Percentiles rank a stretch among this genome's conserved stretches.
phyloP scores from a whole-genome alignment of 1,284 basidiomycete species.

The Marasmius sp. region DNA sequence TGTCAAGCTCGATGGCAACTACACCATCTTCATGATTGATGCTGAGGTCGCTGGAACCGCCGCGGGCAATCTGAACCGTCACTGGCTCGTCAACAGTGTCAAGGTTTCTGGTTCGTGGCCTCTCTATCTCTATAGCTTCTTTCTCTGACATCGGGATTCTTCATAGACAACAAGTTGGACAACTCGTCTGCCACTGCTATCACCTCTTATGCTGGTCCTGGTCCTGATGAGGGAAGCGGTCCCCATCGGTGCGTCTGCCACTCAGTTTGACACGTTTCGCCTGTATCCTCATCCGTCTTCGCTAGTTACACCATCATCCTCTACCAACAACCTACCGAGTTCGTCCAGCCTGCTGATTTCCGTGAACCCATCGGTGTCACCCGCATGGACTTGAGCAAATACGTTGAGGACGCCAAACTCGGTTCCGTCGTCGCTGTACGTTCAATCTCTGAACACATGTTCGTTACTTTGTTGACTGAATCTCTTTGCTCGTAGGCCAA shows the following conservation, averaged over 20 bases:
- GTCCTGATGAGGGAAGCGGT: conserved; percentile 64
- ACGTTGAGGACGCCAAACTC: conserved; percentile 56
- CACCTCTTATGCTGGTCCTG: conserved; percentile 74
- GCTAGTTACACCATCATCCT: conserved; percentile 67
- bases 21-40: conserved; percentile 74
- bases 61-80: conserved; percentile 58
- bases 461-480: conserved; percentile 22
- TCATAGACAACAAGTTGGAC: conserved; percentile 41
- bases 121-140: not conserved
- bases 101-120: conserved; percentile 41
- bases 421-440: conserved; percentile 59
- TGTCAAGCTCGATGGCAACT: conserved; percentile 42
- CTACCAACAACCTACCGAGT: conserved; percentile 60
- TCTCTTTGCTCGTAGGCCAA: conserved; percentile 46
- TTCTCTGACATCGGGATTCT: not conserved
- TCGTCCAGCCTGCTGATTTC: conserved; percentile 62
- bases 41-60: conserved; percentile 61
- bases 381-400: conserved; percentile 52
- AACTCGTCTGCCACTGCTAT: conserved; percentile 51
- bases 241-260: conserved; percentile 56
- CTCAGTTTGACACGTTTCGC: not conserved
- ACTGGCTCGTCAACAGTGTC: conserved; percentile 79
- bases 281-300: conserved; percentile 1
- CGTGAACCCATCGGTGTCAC: conserved; percentile 47
- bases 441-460: conserved; percentile 3